Evolutionary conservation across 345 rosid species (phyloP), one percentile per base, ranked within the genome.

Genomic region (Clarkia xantiana): DNA sequence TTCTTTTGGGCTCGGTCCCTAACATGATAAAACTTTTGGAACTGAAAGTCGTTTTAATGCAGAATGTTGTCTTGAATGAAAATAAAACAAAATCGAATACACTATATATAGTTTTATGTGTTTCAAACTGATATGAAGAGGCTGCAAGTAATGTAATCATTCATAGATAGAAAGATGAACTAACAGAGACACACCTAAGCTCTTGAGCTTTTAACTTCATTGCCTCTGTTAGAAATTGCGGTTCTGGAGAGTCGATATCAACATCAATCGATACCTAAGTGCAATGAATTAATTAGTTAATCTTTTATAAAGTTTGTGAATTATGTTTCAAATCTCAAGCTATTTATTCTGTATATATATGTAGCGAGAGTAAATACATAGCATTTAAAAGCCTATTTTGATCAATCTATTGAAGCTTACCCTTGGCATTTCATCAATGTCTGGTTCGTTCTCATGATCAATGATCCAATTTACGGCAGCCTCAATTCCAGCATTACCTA

Each of bases 391-490:
- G n/a, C n/a, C n/a, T n/a, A n/a, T n/a, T n/a, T n/a, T n/a, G n/a
- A n/a, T 29, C 36, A 29, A 29, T 29, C 9, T 6, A 29, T 4
- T 6, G 36, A 29, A 38, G 19, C 78, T 46, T 67, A 83, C 95
- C 83, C 73, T 23, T 39, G 89, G 94, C 72, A 71, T 67, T 29
- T 76, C 62, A n/a, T 89, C 83, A 49, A 69, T 58, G 18, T 78
- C 78, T 10, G 81, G 58, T 53, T 80, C 90, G 20, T 69, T 71
- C 62, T 80, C 89, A 51, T 84, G 94, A 68, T 82, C 85, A 50
- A 80, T 48, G 60, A 85, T 52, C 97, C 97, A 89, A 65, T 75
- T 67, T 54, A 85, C 73, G 58, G 95, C 95, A 58, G 67, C 70
- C 58, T 80, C 86, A 36, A 76, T 50, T 50, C 62, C 63, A 56